A percentile compares a stretch with the other conserved stretches of the same genome.
Conservation (phyloP, 768 basidiomycete species). For the Solioccasus polychromus region DNA sequence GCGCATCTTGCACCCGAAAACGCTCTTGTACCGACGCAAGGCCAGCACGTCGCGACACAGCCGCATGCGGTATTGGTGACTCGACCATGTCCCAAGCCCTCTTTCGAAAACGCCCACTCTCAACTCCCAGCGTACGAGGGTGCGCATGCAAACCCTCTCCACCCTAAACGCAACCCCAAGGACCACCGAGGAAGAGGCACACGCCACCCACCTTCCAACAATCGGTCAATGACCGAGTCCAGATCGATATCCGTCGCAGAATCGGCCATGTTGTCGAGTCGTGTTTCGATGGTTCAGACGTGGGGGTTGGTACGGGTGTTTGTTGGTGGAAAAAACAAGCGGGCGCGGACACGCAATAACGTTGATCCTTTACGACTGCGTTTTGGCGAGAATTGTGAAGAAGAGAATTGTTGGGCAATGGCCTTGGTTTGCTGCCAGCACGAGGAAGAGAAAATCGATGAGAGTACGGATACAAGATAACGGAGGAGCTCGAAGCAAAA, state of each 20-base stretch:
- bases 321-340: conserved; percentile 26
- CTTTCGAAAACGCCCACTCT: background rate
- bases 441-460: conserved; percentile 32
- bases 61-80: conserved; percentile 12
- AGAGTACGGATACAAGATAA: conserved; percentile 33
- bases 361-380: conserved; percentile 20
- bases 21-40: conserved; percentile 8
- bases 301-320: conserved; percentile 14
- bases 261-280: conserved; percentile 59
- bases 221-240: conserved; percentile 98
- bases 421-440: conserved; percentile 25
- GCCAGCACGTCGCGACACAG: conserved; percentile 9
- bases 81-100: conserved; percentile 12
- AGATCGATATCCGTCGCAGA: conserved; percentile 92
- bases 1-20: background rate
- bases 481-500: conserved; percentile 32
- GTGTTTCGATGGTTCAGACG: conserved; percentile 12
- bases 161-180: conserved; percentile 8
- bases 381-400: conserved; percentile 8
- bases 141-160: background rate
- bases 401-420: conserved; percentile 6
- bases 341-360: conserved; percentile 16
- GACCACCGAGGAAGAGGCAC: conserved; percentile 23
- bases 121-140: conserved; percentile 3
- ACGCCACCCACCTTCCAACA: conserved; percentile 85